Base-by-base conservation (phyloP, 306 rosid genomes). In the Sphenostylis stenocarpa region DNA sequence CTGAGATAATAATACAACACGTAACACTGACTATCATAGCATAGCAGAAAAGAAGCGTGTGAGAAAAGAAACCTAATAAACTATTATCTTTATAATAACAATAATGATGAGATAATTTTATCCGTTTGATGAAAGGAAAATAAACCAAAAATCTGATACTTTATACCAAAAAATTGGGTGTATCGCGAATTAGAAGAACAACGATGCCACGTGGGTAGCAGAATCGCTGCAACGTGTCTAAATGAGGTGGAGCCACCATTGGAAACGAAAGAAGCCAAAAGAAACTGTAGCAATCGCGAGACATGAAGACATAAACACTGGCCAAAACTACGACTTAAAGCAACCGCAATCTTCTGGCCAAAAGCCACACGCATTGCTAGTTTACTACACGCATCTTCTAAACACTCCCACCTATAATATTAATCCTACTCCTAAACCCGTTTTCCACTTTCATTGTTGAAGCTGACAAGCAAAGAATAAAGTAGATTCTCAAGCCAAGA, bases 321-420 rank as follows among this genome's bases (percentile, higher is more conserved):
- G 19, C 68, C 21, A 1, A 34, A 8, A 0, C 79, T 57, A 71
- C 16, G 47, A 13, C 84, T 76, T 76, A 19, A 88, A 74, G 88
- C 85, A 86, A 86, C 86, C 51, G 87, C 77, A 56, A 81, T 47
- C 10, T 3, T 9, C 41, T 3, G 21, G 33, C 28, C 1, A 34
- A 55, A 31, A 61, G 77, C 51, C 78, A 16, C 71, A 11, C 13
- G 1, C 39, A 24, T 4, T 55, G 10, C 16, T 31, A 2, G 14
- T 39, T 39, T 39, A n/a, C 78, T 53, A 76, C 93, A 89, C 90
- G 96, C 86, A 14, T 69, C 77, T 19, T 56, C 73, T 12, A 21
- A 26, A 19, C 45, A 13, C 47, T 6, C 10, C 10, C 12, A 3
- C 24, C 13, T n/a, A 8, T 7, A 2, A 14, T 13, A 41, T 11